Base-by-base conservation (phyloP, 176 grass and related monocot genomes). In the Avena sativa region DNA sequence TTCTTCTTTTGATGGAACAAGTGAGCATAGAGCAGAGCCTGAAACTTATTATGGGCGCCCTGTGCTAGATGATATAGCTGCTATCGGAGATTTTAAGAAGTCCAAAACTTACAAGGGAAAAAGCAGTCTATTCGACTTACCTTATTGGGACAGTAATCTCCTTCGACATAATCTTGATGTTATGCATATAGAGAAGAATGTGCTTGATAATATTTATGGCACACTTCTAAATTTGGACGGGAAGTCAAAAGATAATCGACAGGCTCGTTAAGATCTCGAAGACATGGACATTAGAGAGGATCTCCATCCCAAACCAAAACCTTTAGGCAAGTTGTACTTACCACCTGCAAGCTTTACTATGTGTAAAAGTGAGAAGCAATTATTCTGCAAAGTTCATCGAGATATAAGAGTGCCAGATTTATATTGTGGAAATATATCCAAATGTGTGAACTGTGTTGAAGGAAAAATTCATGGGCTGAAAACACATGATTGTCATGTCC, bases 401-500 rank as follows among this genome's bases (percentile, higher is more conserved):
- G 6, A 43, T 43, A 62, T 62, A 62, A 25, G 25, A 12, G 60
- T 62, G 25, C 60, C 9, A 25, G 60, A 62, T 62, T 21, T 21
- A 62, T 62, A 62, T 25, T 62, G 60, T 62, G 57, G 57, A 20
- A 59, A 59, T 59, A 59, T 59, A n/a, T 59, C 57, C 57, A 59
- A 59, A 59, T 59, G 60, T 62, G n/a, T 8, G 4, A 62, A 62
- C 25, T 62, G 21, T 12, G 21, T 25, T 62, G 60, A 62, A 62
- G 21, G 60, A 12, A 62, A 62, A 62, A 26, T 62, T 62, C 60
- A 62, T 26, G 60, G 60, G 60, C 60, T 62, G 9, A 26, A 62
- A 62, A 62, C 60, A 62, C 60, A 62, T 62, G 60, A 62, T 62
- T 62, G 60, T 12, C 63, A 67, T 62, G 77, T 79, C 7, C 34